Conservation (phyloP, 768 basidiomycete genomes). For the Serpula lacrymans region DNA sequence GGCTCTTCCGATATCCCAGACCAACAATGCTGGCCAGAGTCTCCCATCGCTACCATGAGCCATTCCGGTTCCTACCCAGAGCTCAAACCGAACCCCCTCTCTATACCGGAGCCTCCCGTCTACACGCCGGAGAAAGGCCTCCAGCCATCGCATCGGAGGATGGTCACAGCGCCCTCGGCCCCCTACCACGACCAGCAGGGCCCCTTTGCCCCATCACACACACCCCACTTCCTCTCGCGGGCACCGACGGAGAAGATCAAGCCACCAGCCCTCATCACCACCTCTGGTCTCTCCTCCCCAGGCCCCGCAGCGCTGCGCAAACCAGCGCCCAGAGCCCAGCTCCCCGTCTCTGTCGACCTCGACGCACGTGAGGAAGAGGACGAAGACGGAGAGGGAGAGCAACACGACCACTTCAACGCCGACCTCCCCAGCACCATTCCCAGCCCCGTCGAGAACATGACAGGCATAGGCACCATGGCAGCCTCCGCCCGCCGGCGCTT, state of each 20-base stretch:
- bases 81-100: slow-evolving; percentile 30
- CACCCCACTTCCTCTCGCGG: too few species aligned
- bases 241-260: not conserved
- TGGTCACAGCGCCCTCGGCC: too few species aligned
- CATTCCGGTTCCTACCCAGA: slow-evolving; percentile 34
- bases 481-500: slow-evolving; percentile 24
- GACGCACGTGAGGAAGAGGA: slow-evolving; percentile 31
- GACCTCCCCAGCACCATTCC: slow-evolving; percentile 55
- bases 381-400: slow-evolving; percentile 16
- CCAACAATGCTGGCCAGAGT: slow-evolving; percentile 31
- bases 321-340: slow-evolving; percentile 58
- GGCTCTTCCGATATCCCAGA: slow-evolving; percentile 28
- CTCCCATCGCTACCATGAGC: slow-evolving; percentile 27
- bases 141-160: too few species aligned
- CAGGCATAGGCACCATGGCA: slow-evolving; percentile 55
- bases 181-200: too few species aligned
- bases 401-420: slow-evolving; percentile 33
- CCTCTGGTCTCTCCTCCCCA: slow-evolving; percentile 9
- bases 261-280: slow-evolving; percentile 27
- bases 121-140: too few species aligned
- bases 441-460: slow-evolving; percentile 56
- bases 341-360: slow-evolving; percentile 57
- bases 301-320: slow-evolving; percentile 46
- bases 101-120: slow-evolving; percentile 26
- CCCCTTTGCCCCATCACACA: too few species aligned